These are phyloP conservation scores for grape (Vitis vinifera) DNA, from an alignment of 164 flowering plant genomes.

Conservation along the genomic window ASM3070453v1 NC_081817.1:28713501-28714000, in stretches of 20 bases:
- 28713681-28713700: too few relatives aligned
- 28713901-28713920: conserved; percentile 82
- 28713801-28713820: too few relatives aligned
- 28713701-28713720: neutral
- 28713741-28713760: too few relatives aligned
- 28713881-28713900: conserved; percentile 95
- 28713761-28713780: too few relatives aligned
- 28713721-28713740: neutral
- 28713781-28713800: too few relatives aligned
- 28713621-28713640: neutral
- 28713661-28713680: neutral
- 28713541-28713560: too few relatives aligned
- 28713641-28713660: neutral
- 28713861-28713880: conserved; percentile 4
- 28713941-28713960: conserved; percentile 88
- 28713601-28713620: too few relatives aligned
- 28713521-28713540: too few relatives aligned
- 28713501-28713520: too few relatives aligned
- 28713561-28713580: too few relatives aligned
- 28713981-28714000: conserved; percentile 56
- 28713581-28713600: too few relatives aligned
- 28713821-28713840: too few relatives aligned
- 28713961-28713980: conserved; percentile 79
- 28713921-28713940: conserved; percentile 93
- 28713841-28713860: neutral